Base-by-base conservation (phyloP, 2,329 filamentous ascomycete species). In the Claviceps sp. region DNA sequence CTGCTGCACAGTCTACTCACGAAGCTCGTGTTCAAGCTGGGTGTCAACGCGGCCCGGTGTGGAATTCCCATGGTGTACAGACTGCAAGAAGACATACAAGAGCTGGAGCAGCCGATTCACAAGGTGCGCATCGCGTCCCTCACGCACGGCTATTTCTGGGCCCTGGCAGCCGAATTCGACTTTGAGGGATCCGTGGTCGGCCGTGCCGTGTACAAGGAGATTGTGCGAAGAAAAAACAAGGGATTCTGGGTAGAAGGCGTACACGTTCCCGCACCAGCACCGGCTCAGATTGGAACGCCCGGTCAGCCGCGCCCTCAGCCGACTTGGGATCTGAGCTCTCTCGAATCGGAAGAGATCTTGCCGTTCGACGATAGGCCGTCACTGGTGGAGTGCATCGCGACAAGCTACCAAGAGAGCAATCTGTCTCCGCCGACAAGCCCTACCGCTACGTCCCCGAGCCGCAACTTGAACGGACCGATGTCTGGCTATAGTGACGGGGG, bases 131-230 rank as follows among this genome's bases (percentile, higher is more conserved):
- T 94, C 44, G 89, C 87, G 34, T 89, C 86, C 62, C 71, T 97
- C 52, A 87, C 91, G 49, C 87, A 95, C 62, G 90, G 89, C 8
- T 96, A 96, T 66, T 82, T 96, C 54, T 91, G 87, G 84, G 78
- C 81, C 0, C 64, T 96, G 55, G 82, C 79, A 4, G 84, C 90
- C 54, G 83, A 80, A 52, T 90, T 95, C 56, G 79, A 87, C 46
- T 84, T 94, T 55, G 84, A 90, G 51, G 74, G 74, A 6, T 82
- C 85, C 0, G 72, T 75, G 0, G 75, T 87, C 18, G 89, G 88
- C 7, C 76, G 77, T 50, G 81, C 81, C 7, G 81, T 96, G 37
- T 78, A 84, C 51, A 81, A 79, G 53, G 90, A 95, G 64, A 85
- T 96, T 53, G 73, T 78, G 11, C 78, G 86, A 49, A 79, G 91